Evolutionary conservation across 257 asterid genomes (phyloP), one percentile per base, ranked within the genome.

Genomic region (Ilex aquifolium): DNA sequence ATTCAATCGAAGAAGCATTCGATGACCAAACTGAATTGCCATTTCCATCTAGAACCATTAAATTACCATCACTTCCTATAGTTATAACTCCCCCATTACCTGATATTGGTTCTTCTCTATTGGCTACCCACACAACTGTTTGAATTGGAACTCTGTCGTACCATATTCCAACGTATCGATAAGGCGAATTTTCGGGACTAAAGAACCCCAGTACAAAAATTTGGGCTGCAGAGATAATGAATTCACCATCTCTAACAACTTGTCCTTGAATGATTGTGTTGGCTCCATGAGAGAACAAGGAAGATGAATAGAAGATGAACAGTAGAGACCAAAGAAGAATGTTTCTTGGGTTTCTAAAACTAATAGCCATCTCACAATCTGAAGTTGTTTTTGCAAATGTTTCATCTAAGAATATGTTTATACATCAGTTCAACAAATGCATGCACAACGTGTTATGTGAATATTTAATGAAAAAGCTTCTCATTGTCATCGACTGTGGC

Each of bases 61-160:
- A 74, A 62, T 80, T 82, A 10, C 91, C 90, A 17, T 67, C 69
- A 2, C 31, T 31, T 5, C 50, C 70, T 10, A 88, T 54, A 3
- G 74, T 44, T 31, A 85, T 44, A 46, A 56, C 72, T 10, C 96
- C 93, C 3, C 48, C 74, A 10, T 62, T 62, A 15, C 84, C 92
- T 0, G 78, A 56, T 6, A 90, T 65, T 2, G 96, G 96, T 0
- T 29, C 75, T n/a, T 76, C 76, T 44, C 87, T 72, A 40, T 90
- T 90, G 5, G 96, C 97, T 16, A 85, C 95, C 97, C 97, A 90
- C 6, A 83, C 83, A 7, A 83, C 67, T 6, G 91, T 54, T 50
- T 74, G 71, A 11, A 57, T 66, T 12, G 66, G 32, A 15, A 78
- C 11, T 17, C 52, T 31, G 51, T 62, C 13, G 53, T 77, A 82